Evolutionary conservation across 1,139 yeast species (phyloP).

Genomic region (Geotrichum europaeum): DNA sequence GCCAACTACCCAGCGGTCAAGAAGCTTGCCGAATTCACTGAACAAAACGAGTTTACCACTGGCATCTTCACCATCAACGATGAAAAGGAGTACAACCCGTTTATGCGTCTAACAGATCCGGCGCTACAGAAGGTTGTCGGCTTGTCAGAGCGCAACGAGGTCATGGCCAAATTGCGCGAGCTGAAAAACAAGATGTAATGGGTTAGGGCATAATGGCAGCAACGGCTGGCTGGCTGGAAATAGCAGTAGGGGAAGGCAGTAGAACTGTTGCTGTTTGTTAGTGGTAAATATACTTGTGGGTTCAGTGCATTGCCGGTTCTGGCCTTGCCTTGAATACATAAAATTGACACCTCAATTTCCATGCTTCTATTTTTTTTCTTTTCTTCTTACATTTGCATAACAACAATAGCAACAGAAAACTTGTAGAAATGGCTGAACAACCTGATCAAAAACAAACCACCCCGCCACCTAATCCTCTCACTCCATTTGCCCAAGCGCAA

Average conservation of each 20-base stretch:
- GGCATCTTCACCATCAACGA: conserved; percentile 82
- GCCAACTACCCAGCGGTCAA: conserved; percentile 42
- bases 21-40: conserved; percentile 47
- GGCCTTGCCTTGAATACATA: neutral
- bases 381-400: neutral
- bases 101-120: conserved; percentile 67
- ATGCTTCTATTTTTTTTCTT: neutral
- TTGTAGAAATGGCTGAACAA: neutral
- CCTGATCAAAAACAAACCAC: conserved; percentile 29
- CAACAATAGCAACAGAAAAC: neutral
- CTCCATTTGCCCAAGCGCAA: conserved; percentile 50
- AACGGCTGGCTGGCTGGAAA: neutral
- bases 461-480: conserved; percentile 57
- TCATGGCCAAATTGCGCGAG: conserved; percentile 63
- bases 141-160: conserved; percentile 41
- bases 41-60: conserved; percentile 62
- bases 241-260: neutral
- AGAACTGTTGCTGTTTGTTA: neutral
- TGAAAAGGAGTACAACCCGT: conserved; percentile 80
- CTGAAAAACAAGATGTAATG: conserved; percentile 54
- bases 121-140: conserved; percentile 46
- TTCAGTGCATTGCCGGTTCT: neutral
- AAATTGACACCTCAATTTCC: neutral
- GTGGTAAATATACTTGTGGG: neutral
- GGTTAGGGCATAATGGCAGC: neutral